These are phyloP conservation scores for Cucurbita pepo DNA, from an alignment of 306 rosid species.

Conservation along the genomic window DNA sequence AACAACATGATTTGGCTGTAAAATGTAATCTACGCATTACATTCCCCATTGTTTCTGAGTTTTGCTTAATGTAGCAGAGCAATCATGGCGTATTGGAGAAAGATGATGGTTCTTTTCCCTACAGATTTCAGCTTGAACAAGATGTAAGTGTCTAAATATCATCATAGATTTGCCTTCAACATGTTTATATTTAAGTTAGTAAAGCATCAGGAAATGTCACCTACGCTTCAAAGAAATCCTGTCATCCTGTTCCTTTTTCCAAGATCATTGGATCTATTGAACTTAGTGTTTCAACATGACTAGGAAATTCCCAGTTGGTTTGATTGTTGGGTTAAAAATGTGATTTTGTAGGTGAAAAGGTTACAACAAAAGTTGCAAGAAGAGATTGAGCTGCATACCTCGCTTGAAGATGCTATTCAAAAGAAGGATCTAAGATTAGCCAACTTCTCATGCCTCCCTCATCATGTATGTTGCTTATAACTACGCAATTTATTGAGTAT, in stretches of 20 bases:
- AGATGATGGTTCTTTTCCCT: constrained; percentile 15
- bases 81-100: constrained; percentile 12
- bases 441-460: constrained; percentile 27
- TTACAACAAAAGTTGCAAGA: constrained; percentile 32
- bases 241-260: neutral
- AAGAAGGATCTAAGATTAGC: constrained; percentile 21
- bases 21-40: no score
- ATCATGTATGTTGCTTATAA: constrained; percentile 25
- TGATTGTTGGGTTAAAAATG: constrained; percentile 11
- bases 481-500: neutral
- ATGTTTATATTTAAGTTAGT: neutral
- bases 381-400: constrained; percentile 43
- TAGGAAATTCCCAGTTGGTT: neutral
- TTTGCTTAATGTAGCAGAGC: constrained; percentile 20
- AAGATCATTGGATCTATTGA: neutral
- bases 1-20: neutral
- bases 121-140: constrained; percentile 51
- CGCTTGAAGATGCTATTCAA: constrained; percentile 35
- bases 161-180: neutral
- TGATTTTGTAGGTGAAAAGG: constrained; percentile 27
- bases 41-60: neutral
- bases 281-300: neutral
- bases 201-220: neutral
- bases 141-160: constrained; percentile 37
- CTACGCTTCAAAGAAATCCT: neutral